A percentile compares a stretch with the other conserved stretches of the same genome.
phyloP scores from a whole-genome alignment of 495 filamentous ascomycete genomes.

The Penicillium waksmanii region DNA sequence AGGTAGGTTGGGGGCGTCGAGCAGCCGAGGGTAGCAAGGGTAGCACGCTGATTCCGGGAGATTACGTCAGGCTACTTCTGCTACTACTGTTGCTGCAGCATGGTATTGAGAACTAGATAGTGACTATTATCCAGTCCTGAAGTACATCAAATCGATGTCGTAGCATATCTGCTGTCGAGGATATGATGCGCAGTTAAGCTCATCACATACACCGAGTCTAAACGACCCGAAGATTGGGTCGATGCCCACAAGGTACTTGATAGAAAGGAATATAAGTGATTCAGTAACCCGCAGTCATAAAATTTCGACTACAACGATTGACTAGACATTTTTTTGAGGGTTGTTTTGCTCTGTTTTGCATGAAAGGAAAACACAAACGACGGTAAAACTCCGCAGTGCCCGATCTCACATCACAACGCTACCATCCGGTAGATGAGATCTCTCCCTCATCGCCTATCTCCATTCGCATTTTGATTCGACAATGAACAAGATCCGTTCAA shows the following conservation, averaged over 20 bases:
- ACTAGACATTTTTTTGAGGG: slow-evolving; percentile 1
- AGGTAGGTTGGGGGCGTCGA: neutral
- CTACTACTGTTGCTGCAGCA: neutral
- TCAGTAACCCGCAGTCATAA: slow-evolving; percentile 13
- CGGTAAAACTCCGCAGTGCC: neutral
- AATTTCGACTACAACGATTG: slow-evolving; percentile 13
- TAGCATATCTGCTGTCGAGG: slow-evolving; percentile 5
- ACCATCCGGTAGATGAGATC: neutral
- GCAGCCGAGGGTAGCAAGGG: neutral
- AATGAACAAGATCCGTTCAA: slow-evolving; percentile 2
- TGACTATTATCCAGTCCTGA: neutral
- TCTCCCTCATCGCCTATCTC: neutral
- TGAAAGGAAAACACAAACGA: neutral
- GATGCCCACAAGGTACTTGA: slow-evolving; percentile 35
- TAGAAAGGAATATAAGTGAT: slow-evolving; percentile 28
- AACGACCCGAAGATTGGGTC: slow-evolving; percentile 20
- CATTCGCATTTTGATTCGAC: neutral
- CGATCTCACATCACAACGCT: neutral
- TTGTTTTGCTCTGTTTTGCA: neutral
- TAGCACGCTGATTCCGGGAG: neutral
- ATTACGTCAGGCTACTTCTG: neutral
- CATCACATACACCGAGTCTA: slow-evolving; percentile 16
- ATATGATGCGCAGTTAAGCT: slow-evolving; percentile 15
- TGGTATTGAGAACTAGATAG: neutral
- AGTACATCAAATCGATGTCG: neutral